A percentile compares a stretch with the other conserved stretches of the same genome.
Conservation (phyloP, 179 eudicot species). For the Silene vulgaris region DNA sequence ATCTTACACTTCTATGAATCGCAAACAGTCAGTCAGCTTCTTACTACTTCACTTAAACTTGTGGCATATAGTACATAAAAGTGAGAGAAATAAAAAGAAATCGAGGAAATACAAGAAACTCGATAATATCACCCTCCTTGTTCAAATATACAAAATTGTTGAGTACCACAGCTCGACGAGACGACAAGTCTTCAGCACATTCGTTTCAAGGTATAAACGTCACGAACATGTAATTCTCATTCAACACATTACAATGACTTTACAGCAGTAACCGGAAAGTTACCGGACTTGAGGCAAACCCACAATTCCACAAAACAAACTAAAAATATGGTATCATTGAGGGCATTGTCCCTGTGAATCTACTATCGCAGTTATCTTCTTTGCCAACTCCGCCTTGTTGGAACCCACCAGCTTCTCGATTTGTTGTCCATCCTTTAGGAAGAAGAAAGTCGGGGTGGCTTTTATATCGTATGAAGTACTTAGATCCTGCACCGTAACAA, state of each 20-base stretch:
- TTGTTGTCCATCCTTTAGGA: conserved; percentile 80
- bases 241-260: conserved; percentile 16
- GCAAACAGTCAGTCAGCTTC: background rate
- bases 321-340: conserved; percentile 6
- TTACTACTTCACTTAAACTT: too few relatives aligned
- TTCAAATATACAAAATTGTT: conserved; percentile 22
- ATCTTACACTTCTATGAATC: background rate
- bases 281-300: conserved; percentile 2
- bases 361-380: conserved; percentile 52
- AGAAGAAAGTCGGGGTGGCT: conserved; percentile 98
- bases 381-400: conserved; percentile 80
- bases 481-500: conserved; percentile 56
- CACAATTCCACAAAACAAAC: background rate
- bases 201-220: conserved; percentile 13
- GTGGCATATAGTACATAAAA: too few relatives aligned
- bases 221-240: background rate
- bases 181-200: background rate
- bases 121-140: background rate
- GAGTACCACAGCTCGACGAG: background rate
- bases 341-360: conserved; percentile 36
- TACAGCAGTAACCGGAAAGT: background rate
- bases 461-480: conserved; percentile 89
- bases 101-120: background rate
- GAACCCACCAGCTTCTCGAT: conserved; percentile 93
- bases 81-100: background rate